phyloP scores from a whole-genome alignment of 495 filamentous ascomycete species.

The Lasiosphaeria hispida region DNA sequence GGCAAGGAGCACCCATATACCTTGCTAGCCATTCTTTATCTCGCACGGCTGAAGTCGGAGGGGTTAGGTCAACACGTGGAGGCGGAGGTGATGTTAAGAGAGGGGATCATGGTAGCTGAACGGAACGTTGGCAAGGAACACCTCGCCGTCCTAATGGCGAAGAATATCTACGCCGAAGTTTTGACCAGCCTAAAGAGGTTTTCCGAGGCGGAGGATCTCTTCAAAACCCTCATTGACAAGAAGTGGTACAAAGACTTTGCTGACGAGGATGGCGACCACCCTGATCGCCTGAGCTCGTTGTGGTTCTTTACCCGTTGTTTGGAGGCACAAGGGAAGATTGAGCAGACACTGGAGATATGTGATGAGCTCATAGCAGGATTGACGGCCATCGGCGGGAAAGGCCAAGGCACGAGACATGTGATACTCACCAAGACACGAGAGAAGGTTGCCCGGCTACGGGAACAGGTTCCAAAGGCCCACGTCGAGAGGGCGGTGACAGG shows the following conservation, averaged over 20 bases:
- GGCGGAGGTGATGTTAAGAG: background rate
- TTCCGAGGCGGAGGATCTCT: background rate
- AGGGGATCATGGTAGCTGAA: slow-evolving; percentile 3
- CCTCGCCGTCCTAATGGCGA: slow-evolving; percentile 4
- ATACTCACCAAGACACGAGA: background rate
- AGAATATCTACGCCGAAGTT: background rate
- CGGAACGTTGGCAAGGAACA: slow-evolving; percentile 2
- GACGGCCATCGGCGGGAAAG: background rate
- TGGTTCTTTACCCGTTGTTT: slow-evolving; percentile 3
- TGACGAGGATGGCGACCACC: slow-evolving; percentile 10
- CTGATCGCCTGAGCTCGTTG: background rate
- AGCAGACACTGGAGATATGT: slow-evolving; percentile 6
- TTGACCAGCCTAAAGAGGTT: background rate
- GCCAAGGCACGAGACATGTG: background rate
- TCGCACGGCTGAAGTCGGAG: slow-evolving; percentile 22
- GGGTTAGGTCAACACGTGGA: slow-evolving; percentile 1
- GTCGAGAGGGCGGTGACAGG: no score
- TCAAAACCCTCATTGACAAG: background rate
- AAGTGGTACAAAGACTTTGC: background rate
- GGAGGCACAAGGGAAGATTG: slow-evolving; percentile 3
- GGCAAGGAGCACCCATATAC: slow-evolving; percentile 41
- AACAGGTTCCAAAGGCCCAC: background rate
- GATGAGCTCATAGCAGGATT: background rate
- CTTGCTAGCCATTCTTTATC: slow-evolving; percentile 30
- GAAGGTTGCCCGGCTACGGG: background rate